A percentile compares a stretch with the other conserved stretches of the same genome.
These are phyloP conservation scores for rapeseed (Brassica napus) DNA, from an alignment of 345 rosid genomes.

Conservation along the genomic window Da-Ae NC_063444.1:43266501-43267000, in stretches of 20 bases:
- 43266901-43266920: neutral
- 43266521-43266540: neutral
- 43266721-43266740: neutral
- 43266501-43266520: neutral
- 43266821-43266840: neutral
- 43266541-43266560: neutral
- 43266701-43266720: neutral
- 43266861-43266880: neutral
- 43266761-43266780: neutral
- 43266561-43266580: conserved; percentile 13
- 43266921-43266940: too few relatives aligned
- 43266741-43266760: neutral
- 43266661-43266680: conserved; percentile 2
- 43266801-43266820: neutral
- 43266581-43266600: neutral
- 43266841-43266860: neutral
- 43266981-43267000: too few relatives aligned
- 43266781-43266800: neutral
- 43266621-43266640: conserved; percentile 10
- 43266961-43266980: too few relatives aligned
- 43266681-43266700: neutral
- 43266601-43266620: neutral
- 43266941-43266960: too few relatives aligned
- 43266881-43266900: neutral
- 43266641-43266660: neutral